phyloP scores from a whole-genome alignment of 805 yeast species.

The Gaillardinia entomophila region DNA sequence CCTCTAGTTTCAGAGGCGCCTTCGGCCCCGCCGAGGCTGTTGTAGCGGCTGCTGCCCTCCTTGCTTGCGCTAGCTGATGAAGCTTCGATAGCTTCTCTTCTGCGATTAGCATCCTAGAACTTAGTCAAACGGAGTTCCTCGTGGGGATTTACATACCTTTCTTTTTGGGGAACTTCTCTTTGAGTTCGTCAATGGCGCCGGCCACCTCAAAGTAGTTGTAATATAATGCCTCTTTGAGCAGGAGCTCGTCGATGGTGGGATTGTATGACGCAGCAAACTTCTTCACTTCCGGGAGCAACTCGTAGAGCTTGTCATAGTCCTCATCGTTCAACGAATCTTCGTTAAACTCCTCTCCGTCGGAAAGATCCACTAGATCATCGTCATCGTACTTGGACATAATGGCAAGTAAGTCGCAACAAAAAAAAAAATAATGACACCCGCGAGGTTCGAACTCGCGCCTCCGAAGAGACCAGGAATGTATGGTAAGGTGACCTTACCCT shows the following conservation, averaged over 20 bases:
- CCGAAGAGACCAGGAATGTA: constrained; percentile 24
- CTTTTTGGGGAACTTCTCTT: constrained; percentile 21
- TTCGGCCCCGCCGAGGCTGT: not conserved
- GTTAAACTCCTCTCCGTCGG: constrained; percentile 26
- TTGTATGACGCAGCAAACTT: constrained; percentile 31
- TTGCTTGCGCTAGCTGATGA: constrained; percentile 13
- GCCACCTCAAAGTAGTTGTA: constrained; percentile 52
- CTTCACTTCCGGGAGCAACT: constrained; percentile 39
- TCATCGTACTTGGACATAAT: constrained; percentile 12
- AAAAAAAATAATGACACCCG: constrained; percentile 17
- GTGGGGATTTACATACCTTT: constrained; percentile 41
- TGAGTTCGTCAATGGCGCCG: constrained; percentile 44
- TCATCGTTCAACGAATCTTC: constrained; percentile 34
- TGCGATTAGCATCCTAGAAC: constrained; percentile 14
- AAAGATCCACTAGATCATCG: constrained; percentile 21
- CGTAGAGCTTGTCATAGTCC: constrained; percentile 39
- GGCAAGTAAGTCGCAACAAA: not conserved
- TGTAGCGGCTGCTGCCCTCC: constrained; percentile 1
- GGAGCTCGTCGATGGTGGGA: constrained; percentile 41
- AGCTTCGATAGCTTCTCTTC: constrained; percentile 14
- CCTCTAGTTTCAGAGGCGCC: constrained; percentile 37
- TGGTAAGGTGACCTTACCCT: constrained; percentile 24
- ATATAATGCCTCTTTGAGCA: constrained; percentile 55
- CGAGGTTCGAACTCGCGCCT: constrained; percentile 26
- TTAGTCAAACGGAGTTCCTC: constrained; percentile 4